Evolutionary conservation across 352 stramenopile species (phyloP).

Genomic region (Halophytophthora batemanensis): DNA sequence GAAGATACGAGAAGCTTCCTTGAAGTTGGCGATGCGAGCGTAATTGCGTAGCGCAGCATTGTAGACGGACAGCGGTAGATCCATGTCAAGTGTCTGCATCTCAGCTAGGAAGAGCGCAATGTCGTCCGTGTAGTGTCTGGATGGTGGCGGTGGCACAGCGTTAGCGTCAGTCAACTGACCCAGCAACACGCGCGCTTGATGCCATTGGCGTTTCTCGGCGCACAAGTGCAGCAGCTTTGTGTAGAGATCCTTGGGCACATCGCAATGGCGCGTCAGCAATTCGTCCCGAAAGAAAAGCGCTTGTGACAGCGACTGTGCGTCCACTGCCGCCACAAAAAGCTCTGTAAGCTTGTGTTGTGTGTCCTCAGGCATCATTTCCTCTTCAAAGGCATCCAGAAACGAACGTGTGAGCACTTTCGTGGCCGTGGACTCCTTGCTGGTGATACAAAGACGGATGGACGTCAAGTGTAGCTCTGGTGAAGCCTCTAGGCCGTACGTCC

Average conservation of each 20-base stretch:
- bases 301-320: constrained; percentile 43
- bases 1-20: constrained; percentile 42
- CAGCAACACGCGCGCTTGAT: constrained; percentile 47
- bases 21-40: constrained; percentile 31
- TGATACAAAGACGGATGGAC: constrained; percentile 51
- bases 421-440: constrained; percentile 47
- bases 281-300: constrained; percentile 60
- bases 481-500: constrained; percentile 46
- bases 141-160: constrained; percentile 29
- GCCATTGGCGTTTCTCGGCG: constrained; percentile 49
- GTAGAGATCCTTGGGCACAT: constrained; percentile 34
- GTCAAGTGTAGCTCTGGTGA: constrained; percentile 46
- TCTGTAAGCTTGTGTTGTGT: constrained; percentile 34
- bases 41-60: constrained; percentile 70
- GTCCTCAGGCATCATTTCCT: constrained; percentile 36
- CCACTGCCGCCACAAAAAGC: constrained; percentile 41
- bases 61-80: constrained; percentile 39
- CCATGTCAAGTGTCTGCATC: constrained; percentile 36
- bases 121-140: constrained; percentile 46
- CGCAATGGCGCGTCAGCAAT: constrained; percentile 27
- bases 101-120: constrained; percentile 45
- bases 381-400: constrained; percentile 37
- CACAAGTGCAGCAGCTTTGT: constrained; percentile 47
- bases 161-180: constrained; percentile 42
- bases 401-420: constrained; percentile 40